Evolutionary conservation across 1,284 basidiomycete species (phyloP).

Genomic region (Cryptococcus sp.): DNA sequence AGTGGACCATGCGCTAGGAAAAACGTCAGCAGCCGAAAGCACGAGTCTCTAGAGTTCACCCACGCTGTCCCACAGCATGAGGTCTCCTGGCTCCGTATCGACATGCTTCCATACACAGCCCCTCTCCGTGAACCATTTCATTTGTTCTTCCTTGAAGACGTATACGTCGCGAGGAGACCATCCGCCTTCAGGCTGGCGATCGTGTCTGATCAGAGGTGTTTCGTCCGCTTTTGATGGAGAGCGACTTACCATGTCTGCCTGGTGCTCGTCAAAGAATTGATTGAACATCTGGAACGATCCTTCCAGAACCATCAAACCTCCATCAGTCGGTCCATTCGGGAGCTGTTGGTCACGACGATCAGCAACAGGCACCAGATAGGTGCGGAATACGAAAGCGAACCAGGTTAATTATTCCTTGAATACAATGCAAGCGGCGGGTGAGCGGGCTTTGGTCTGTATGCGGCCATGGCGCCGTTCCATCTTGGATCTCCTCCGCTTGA

Average conservation of each 20-base stretch:
- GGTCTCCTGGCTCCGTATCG: slow-evolving; percentile 26
- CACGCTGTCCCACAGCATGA: slow-evolving; percentile 33
- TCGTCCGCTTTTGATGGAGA: no score
- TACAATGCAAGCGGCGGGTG: not conserved
- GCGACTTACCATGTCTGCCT: not conserved
- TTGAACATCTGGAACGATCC: slow-evolving; percentile 6
- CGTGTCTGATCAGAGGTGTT: no score
- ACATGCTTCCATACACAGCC: slow-evolving; percentile 36
- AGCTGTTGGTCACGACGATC: not conserved
- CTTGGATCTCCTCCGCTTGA: slow-evolving; percentile 31
- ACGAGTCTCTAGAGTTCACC: not conserved
- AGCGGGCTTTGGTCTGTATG: slow-evolving; percentile 41
- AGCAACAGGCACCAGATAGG: no score
- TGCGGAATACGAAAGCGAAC: no score
- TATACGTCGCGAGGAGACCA: slow-evolving; percentile 24
- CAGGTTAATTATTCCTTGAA: slow-evolving; percentile 25
- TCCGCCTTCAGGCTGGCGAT: slow-evolving; percentile 29
- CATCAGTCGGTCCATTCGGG: slow-evolving; percentile 25
- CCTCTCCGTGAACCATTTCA: slow-evolving; percentile 35
- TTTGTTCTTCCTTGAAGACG: slow-evolving; percentile 23
- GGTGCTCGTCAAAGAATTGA: slow-evolving; percentile 9
- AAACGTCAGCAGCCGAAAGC: no score
- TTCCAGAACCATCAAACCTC: slow-evolving; percentile 19
- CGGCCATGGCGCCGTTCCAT: slow-evolving; percentile 36
- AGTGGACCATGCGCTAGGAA: slow-evolving; percentile 19